Base-by-base conservation (phyloP, 257 asterid species). In the Petrea volubilis region DNA sequence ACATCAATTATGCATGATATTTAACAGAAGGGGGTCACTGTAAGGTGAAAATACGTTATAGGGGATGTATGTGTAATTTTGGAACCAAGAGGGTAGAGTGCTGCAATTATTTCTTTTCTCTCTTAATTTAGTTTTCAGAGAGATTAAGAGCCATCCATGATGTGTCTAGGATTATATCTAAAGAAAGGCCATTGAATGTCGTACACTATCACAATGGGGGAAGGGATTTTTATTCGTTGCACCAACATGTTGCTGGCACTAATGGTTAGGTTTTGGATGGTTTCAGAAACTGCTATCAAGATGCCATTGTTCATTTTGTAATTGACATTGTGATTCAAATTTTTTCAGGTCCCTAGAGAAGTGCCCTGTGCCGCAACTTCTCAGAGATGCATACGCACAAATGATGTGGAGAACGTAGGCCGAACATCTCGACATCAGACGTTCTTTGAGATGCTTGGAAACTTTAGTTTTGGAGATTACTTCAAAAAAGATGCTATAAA, bases 381-480 rank as follows among this genome's bases (percentile, higher is more conserved):
- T 72, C 98, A 93, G 79, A 91, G 83, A 84, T 93, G 98, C 80
- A 85, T 93, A 67, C 90, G 98, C 21, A 93, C 96, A 60, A 93
- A 91, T 76, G 98, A 93, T 77, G 59, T 91, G 10, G 98, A 93
- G 83, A 93, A 93, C 74, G 98, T 93, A 31, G 97, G 98, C 29
- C 91, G 80, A 58, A 93, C 97, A 49, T 86, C 98, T 51, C 87
- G 97, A 38, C 98, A 93, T 74, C 98, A 89, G 44, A 93, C 98
- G n/a, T 93, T 93, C 88, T 93, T 93, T 80, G 98, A 93, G 85
- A 93, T 93, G 98, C 98, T 93, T 79, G 98, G 97, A 31, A 93
- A 93, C 77, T 93, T 93, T 75, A 93, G 97, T 77, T 91, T 93
- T 76, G 98, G 98, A 78, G 98, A 93, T 84, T 93, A 93, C 79